phyloP scores from a whole-genome alignment of 1,284 basidiomycete species.

The Thelephora terrestris region DNA sequence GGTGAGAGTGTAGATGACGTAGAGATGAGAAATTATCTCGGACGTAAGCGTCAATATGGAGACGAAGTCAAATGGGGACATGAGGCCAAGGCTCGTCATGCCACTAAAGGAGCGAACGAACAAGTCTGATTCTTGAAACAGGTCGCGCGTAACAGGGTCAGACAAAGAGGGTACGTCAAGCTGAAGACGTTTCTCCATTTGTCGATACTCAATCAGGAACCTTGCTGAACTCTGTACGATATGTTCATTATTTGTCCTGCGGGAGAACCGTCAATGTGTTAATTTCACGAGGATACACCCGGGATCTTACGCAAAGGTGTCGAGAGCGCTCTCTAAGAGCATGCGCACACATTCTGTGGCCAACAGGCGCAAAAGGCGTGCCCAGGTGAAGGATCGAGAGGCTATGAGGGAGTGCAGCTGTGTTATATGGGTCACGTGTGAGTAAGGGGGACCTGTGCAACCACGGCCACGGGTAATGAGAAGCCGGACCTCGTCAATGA shows the following conservation, averaged over 20 bases:
- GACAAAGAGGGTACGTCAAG: slow-evolving; percentile 70
- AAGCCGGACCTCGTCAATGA: slow-evolving; percentile 62
- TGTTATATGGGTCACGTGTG: not conserved
- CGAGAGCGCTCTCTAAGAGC: slow-evolving; percentile 52
- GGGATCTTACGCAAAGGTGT: slow-evolving; percentile 57
- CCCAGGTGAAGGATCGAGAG: slow-evolving; percentile 56
- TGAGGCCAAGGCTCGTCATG: slow-evolving; percentile 53
- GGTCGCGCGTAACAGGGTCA: slow-evolving; percentile 58
- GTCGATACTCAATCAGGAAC: slow-evolving; percentile 64
- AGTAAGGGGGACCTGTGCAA: not conserved
- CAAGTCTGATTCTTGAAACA: slow-evolving; percentile 75
- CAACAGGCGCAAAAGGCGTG: slow-evolving; percentile 42
- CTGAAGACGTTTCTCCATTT: slow-evolving; percentile 64
- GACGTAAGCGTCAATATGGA: slow-evolving; percentile 60
- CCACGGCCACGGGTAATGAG: slow-evolving; percentile 5
- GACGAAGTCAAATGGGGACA: slow-evolving; percentile 68
- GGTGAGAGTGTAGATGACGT: slow-evolving; percentile 59
- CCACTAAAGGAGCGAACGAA: slow-evolving; percentile 68
- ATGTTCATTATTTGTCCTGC: slow-evolving; percentile 57
- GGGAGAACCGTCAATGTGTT: slow-evolving; percentile 5
- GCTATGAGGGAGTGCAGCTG: slow-evolving; percentile 59
- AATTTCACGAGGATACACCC: slow-evolving; percentile 8
- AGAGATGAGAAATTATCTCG: slow-evolving; percentile 59
- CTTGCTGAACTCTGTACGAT: slow-evolving; percentile 60
- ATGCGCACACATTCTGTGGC: slow-evolving; percentile 54